These are phyloP conservation scores for Capsella rubella DNA, from an alignment of 441 rosid species.

Conservation along the genomic window DNA sequence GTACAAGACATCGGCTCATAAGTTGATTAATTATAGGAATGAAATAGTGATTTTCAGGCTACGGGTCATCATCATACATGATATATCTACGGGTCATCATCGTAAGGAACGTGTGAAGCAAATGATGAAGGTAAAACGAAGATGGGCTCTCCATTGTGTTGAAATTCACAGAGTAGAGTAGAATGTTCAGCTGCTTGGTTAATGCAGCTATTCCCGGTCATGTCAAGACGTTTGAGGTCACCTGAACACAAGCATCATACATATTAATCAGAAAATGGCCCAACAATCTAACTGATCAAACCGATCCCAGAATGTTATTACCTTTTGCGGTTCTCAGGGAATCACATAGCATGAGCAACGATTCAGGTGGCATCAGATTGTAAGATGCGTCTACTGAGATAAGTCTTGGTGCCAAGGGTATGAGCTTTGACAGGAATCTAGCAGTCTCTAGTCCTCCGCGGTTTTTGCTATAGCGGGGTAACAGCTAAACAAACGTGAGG, in stretches of 20 bases:
- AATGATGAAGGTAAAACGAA: conserved; percentile 55
- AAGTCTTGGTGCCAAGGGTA: conserved; percentile 67
- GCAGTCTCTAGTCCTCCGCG: conserved; percentile 84
- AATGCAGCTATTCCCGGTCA: conserved; percentile 70
- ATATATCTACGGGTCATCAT: conserved; percentile 76
- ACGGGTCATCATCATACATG: conserved; percentile 76
- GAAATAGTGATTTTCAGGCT: not conserved
- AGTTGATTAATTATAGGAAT: not conserved
- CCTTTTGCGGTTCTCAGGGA: conserved; percentile 64
- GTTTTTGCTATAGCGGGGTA: conserved; percentile 66
- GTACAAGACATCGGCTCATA: not conserved
- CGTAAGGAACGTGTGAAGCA: conserved; percentile 58
- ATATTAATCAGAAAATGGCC: not conserved
- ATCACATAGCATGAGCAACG: conserved; percentile 63
- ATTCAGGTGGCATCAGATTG: conserved; percentile 83
- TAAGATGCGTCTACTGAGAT: conserved; percentile 62
- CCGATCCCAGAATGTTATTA: conserved; percentile 35
- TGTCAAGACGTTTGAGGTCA: conserved; percentile 64
- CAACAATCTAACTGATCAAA: conserved; percentile 15
- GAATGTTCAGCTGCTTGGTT: conserved; percentile 46
- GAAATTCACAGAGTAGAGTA: conserved; percentile 56
- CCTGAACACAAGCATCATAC: conserved; percentile 51
- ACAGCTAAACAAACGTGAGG: conserved; percentile 24
- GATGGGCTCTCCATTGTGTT: conserved; percentile 63
- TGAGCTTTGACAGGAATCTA: conserved; percentile 72